phyloP scores from a whole-genome alignment of 192 early-diverging fungal species.

The Bifiguratus adelaidae region DNA sequence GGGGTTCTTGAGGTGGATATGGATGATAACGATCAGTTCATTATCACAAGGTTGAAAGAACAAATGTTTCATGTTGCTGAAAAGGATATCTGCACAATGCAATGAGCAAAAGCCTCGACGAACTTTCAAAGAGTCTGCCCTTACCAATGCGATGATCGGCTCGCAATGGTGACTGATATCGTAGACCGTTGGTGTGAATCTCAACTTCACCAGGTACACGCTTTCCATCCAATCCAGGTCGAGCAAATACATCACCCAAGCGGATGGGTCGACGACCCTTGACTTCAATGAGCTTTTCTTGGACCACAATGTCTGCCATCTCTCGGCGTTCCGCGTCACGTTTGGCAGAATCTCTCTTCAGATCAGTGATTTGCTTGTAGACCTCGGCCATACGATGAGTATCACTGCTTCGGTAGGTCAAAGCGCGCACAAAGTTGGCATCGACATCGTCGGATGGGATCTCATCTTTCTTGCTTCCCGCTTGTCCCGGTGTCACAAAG shows the following conservation, averaged over 20 bases:
- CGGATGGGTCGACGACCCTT: slow-evolving; percentile 64
- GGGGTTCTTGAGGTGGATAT: slow-evolving; percentile 92
- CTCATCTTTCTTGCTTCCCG: slow-evolving; percentile 83
- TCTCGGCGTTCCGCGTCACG: slow-evolving; percentile 90
- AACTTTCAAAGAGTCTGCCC: not conserved
- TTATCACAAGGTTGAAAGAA: slow-evolving; percentile 98
- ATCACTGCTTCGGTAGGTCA: slow-evolving; percentile 88
- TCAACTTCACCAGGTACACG: slow-evolving; percentile 92
- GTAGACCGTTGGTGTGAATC: slow-evolving; percentile 92
- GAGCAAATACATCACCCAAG: slow-evolving; percentile 84
- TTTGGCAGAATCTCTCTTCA: slow-evolving; percentile 92
- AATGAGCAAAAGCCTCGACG: not conserved
- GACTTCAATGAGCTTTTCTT: slow-evolving; percentile 76
- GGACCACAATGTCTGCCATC: slow-evolving; percentile 92
- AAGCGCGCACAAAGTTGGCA: slow-evolving; percentile 85
- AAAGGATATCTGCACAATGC: slow-evolving; percentile 64
- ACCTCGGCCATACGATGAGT: slow-evolving; percentile 72
- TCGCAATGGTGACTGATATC: slow-evolving; percentile 75
- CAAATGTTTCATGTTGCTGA: slow-evolving; percentile 95
- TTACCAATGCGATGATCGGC: slow-evolving; percentile 66
- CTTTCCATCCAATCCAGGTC: slow-evolving; percentile 86
- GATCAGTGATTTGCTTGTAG: slow-evolving; percentile 71
- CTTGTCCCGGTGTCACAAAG: slow-evolving; percentile 89
- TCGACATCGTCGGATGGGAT: slow-evolving; percentile 77
- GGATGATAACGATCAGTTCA: slow-evolving; percentile 91